Evolutionary conservation across 2,329 filamentous ascomycete species (phyloP), one percentile per base, ranked within the genome.

Genomic region (Colletotrichum truncatum): DNA sequence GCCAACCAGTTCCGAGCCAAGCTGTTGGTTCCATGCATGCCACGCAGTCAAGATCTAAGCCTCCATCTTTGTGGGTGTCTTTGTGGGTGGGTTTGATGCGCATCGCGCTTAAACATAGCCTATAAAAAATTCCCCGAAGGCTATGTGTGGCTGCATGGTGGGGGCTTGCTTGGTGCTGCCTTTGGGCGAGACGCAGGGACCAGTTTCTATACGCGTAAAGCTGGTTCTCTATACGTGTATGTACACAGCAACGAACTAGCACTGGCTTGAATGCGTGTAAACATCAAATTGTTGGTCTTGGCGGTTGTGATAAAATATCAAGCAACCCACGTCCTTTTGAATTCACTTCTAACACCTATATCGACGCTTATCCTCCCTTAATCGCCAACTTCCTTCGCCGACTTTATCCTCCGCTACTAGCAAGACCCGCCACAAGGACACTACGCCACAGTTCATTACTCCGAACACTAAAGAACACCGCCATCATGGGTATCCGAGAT

Each of bases 1-100:
- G 1, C 49, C 21, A 23, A 52, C 21, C 6, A 12, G 30, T 21
- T 21, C 5, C 26, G 34, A 25, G 34, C 51, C 34, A 41, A 54
- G 51, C 34, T 39, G 34, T 28, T n/a, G 51, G 34, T 18, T 28
- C 30, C 51, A 28, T 54, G 51, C 51, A 41, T 30, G 51, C 34
- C 51, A 54, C 51, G 34, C 51, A 36, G 51, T 21, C 51, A 14
- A 54, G 51, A 41, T 54, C 51, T 54, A 54, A 54, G 34, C 51
- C 51, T 54, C 51, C 4, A 8, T 14, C 51, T 21, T n/a, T n/a
- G n/a, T n/a, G n/a, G n/a, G n/a, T n/a, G n/a, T n/a, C n/a, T n/a
- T n/a, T 4, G 9, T 9, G 26, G n/a, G 23, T 38, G 11, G 48
- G 16, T 10, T 3, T 23, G 14, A 28, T 18, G 23, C 51, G 10